phyloP scores from a whole-genome alignment of 208 protist species.

The Crithidia fasciculata region DNA sequence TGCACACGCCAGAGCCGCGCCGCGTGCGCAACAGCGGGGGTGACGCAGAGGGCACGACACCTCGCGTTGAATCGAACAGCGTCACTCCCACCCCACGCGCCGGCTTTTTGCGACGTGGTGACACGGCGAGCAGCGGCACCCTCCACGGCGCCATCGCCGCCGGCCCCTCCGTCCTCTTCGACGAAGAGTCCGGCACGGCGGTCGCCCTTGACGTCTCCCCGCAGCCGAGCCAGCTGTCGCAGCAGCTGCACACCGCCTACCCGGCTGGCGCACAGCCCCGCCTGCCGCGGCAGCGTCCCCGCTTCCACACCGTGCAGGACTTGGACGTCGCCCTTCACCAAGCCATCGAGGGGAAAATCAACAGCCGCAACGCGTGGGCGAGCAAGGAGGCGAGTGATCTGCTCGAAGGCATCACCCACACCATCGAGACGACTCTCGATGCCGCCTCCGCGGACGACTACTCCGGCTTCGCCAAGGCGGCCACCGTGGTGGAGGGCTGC shows the following conservation, averaged over 20 bases:
- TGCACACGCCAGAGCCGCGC: conserved; percentile 34
- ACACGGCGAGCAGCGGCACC: neutral
- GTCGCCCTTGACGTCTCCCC: conserved; percentile 34
- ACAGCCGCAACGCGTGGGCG: conserved; percentile 89
- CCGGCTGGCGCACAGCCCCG: conserved; percentile 7
- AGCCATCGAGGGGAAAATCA: conserved; percentile 91
- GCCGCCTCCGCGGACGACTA: conserved; percentile 75
- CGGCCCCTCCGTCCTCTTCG: conserved; percentile 64
- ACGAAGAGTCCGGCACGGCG: conserved; percentile 43
- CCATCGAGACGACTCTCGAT: conserved; percentile 83
- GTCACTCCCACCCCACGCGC: conserved; percentile 18
- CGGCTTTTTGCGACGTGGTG: conserved; percentile 24
- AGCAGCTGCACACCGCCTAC: conserved; percentile 10
- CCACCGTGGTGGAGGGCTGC: conserved; percentile 93
- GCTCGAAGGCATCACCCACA: conserved; percentile 90
- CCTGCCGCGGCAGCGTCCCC: conserved; percentile 70
- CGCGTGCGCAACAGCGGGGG: conserved; percentile 9
- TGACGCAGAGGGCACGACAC: conserved; percentile 10
- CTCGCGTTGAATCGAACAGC: neutral
- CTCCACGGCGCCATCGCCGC: conserved; percentile 42
- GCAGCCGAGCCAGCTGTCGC: conserved; percentile 46
- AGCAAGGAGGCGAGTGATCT: conserved; percentile 89
- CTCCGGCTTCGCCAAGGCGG: conserved; percentile 88
- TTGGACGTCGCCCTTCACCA: conserved; percentile 87
- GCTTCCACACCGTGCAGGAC: conserved; percentile 86